Percentiles rank a stretch among this genome's conserved stretches.
These are phyloP conservation scores for Stemphylium beticola DNA, from an alignment of 2,329 filamentous ascomycete genomes.

Conservation along the genomic window DNA sequence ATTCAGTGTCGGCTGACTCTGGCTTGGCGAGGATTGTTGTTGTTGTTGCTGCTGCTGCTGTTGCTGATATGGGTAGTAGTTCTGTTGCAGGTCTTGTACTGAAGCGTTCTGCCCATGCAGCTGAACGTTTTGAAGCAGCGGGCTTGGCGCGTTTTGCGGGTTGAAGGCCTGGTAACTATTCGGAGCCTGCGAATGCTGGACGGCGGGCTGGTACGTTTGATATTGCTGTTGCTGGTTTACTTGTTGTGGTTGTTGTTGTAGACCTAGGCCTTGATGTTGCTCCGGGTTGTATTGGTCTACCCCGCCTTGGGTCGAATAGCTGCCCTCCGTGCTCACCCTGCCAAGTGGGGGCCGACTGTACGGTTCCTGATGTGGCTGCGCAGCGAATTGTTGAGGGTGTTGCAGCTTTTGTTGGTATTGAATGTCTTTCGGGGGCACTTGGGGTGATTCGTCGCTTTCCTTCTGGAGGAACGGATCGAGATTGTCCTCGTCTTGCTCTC, in stretches of 20 bases:
- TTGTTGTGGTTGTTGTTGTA: constrained; percentile 37
- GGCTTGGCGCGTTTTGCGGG: constrained; percentile 40
- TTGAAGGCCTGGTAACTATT: constrained; percentile 44
- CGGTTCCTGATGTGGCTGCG: constrained; percentile 40
- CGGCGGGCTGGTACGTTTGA: constrained; percentile 39
- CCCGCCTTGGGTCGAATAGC: constrained; percentile 47
- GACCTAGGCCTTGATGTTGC: constrained; percentile 37
- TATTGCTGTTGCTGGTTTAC: constrained; percentile 34
- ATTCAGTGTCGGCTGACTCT: constrained; percentile 36
- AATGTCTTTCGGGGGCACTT: constrained; percentile 47
- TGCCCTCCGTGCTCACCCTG: constrained; percentile 48
- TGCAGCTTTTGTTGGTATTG: constrained; percentile 36
- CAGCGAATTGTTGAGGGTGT: constrained; percentile 33
- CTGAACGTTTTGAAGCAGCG: constrained; percentile 37
- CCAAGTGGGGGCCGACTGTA: constrained; percentile 47
- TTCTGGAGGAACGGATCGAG: constrained; percentile 49
- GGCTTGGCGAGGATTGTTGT: constrained; percentile 28
- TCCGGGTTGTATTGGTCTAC: constrained; percentile 50
- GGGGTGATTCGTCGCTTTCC: constrained; percentile 34
- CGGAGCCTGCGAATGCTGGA: constrained; percentile 28
- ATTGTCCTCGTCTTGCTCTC: constrained; percentile 48
- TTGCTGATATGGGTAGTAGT: constrained; percentile 27
- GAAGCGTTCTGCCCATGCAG: constrained; percentile 36
- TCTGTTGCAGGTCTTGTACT: constrained; percentile 33
- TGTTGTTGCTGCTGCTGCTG: constrained; percentile 29